A percentile compares a stretch with the other conserved stretches of the same genome.
phyloP scores from a whole-genome alignment of 2,329 filamentous ascomycete species.

The Penicillium sp. region DNA sequence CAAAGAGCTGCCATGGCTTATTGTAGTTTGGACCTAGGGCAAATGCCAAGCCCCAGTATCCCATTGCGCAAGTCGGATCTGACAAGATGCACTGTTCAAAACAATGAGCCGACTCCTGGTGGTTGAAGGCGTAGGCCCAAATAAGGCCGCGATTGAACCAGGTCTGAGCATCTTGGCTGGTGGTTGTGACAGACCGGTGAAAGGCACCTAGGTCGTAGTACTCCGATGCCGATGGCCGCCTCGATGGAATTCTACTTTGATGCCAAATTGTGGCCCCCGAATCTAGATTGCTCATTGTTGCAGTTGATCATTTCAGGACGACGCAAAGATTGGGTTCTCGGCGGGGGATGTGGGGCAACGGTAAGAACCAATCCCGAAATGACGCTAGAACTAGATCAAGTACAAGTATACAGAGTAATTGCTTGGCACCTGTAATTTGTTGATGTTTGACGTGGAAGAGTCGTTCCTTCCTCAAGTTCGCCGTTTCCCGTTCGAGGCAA shows the following conservation, averaged over 20 bases:
- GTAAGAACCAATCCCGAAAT: not conserved
- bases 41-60: slow-evolving; percentile 54
- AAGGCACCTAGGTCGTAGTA: slow-evolving; percentile 38
- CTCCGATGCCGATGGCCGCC: slow-evolving; percentile 8
- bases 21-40: slow-evolving; percentile 74
- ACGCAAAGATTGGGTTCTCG: not conserved
- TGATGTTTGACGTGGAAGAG: not conserved
- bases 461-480: not conserved
- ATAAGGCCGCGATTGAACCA: slow-evolving; percentile 43
- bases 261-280: slow-evolving; percentile 5
- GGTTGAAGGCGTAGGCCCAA: slow-evolving; percentile 44
- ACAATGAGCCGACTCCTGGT: slow-evolving; percentile 37
- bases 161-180: slow-evolving; percentile 30
- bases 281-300: not conserved
- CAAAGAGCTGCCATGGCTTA: slow-evolving; percentile 73
- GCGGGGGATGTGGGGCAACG: not conserved
- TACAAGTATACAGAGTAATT: no score
- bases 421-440: no score
- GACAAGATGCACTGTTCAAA: slow-evolving; percentile 33
- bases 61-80: slow-evolving; percentile 38
- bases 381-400: not conserved
- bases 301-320: not conserved
- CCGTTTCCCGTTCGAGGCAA: not conserved
- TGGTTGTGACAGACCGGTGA: slow-evolving; percentile 37
- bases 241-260: slow-evolving; percentile 1